Base-by-base conservation (phyloP, 2,329 filamentous ascomycete genomes). In the Diplodia sapinea region DNA sequence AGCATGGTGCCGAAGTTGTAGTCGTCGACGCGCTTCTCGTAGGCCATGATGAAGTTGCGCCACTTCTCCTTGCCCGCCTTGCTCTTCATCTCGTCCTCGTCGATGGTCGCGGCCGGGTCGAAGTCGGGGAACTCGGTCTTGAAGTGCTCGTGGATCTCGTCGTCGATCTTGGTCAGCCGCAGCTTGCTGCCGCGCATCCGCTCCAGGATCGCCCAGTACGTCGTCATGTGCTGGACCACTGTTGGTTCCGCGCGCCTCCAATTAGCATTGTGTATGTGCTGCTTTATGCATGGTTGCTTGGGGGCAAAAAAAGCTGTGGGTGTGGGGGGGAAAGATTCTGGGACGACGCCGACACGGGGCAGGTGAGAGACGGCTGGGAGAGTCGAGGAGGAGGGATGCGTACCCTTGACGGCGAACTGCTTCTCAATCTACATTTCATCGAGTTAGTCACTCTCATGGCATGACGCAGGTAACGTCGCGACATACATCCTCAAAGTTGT, bases 1-100 rank as follows among this genome's bases (percentile, higher is more conserved):
- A 99, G 79, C 86, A 99, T 94, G 40, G 95, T 97, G 67, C 95
- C 95, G 80, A 97, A 99, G 84, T 97, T 99, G 85, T 89, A 99
- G 81, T 99, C 96, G 71, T 95, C 91, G n/a, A 99, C 84, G 81
- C 87, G 94, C 81, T 96, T 94, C 82, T 98, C 93, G 79, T 97
- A 99, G 70, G 86, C 84, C 85, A 91, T 94, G 87, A 97, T 91
- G 82, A 97, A 99, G 71, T 91, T 91, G 75, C 95, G 89, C 95
- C 95, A 99, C 78, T 87, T 87, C 81, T 96, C 93, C 85, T 99
- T 99, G 78, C 94, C 94, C 15, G 84, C 81, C 83, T 96, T 96
- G 86, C 92, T 97, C 89, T 99, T 99, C 94, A 99, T 97, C 74
- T 91, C 85, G 73, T 97, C 90, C 82, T 99, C 95, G 77, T 96